Evolutionary conservation across 768 basidiomycete genomes (phyloP), one percentile per base, ranked within the genome.

Genomic region (Mycena floridula): DNA sequence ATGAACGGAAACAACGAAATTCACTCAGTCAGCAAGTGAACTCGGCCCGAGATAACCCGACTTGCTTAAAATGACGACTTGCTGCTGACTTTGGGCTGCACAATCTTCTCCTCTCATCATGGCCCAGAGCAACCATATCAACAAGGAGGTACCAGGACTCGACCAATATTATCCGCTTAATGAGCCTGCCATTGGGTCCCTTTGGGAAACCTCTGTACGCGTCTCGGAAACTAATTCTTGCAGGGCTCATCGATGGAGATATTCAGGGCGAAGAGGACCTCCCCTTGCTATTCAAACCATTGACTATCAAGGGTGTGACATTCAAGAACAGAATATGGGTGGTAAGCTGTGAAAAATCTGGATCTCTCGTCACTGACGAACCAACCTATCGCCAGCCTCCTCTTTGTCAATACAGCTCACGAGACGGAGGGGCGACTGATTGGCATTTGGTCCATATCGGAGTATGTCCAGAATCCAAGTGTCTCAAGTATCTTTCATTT

Each of bases 381-480:
- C n/a, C n/a, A n/a, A n/a, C n/a, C n/a, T n/a, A n/a, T 41, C 36
- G 38, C 7, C 49, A 82, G 81, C 66, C 85, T 9, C 85, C 85
- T 2, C 89, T 90, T 88, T 90, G 89, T 59, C 81, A 84, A 61
- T 92, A 91, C 64, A 84, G 81, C 46, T 70, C 80, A 7, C 75
- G 85, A 37, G 65, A 81, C 42, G 89, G 89, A 0, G 79, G 85
- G 53, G 78, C 81, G 3, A 89, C 88, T 1, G 84, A 89, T 50
- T 90, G 83, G 81, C 90, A 92, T 59, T 61, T 90, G 4, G 85
- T 89, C 15, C 86, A 91, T 56, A 70, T 87, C 25, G 85, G 85
- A 1, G 78, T 77, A 49, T 55, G 70, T 63, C 9, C 8, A 23
- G 7, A 4, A 4, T 50, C 15, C 15, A 23, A 40, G 2, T 25